phyloP scores from a whole-genome alignment of 257 asterid species.

The Avicennia marina region DNA sequence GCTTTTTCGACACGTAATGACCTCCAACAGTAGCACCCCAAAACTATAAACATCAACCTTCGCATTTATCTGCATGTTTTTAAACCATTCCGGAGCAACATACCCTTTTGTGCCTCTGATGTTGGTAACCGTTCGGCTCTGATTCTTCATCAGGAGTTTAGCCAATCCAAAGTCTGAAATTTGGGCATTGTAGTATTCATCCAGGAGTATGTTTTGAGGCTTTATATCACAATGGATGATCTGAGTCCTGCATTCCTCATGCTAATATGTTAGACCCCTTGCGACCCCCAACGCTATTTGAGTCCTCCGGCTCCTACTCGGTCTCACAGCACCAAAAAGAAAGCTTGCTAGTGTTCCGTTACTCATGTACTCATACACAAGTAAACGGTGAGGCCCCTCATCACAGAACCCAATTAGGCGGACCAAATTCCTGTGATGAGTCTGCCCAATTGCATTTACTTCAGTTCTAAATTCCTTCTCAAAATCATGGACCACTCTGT shows the following conservation, averaged over 20 bases:
- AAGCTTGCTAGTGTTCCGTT: constrained; percentile 31
- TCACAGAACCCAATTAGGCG: constrained; percentile 36
- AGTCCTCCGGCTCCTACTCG: constrained; percentile 34
- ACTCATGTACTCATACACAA: constrained; percentile 27
- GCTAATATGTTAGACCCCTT: no score
- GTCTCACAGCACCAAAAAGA: constrained; percentile 24
- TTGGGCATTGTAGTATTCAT: constrained; percentile 31
- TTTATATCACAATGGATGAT: no score
- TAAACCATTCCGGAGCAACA: constrained; percentile 61
- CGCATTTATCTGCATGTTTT: constrained; percentile 33
- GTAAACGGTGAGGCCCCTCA: constrained; percentile 27
- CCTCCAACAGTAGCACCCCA: constrained; percentile 49
- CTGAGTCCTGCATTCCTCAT: no score
- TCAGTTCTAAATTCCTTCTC: constrained; percentile 47
- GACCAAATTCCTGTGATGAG: no score
- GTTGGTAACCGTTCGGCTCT: constrained; percentile 32
- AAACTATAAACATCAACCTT: constrained; percentile 62
- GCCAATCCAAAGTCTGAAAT: constrained; percentile 61
- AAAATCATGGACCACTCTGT: constrained; percentile 27
- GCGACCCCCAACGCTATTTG: constrained; percentile 35
- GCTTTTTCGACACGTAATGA: constrained; percentile 32
- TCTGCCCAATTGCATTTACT: constrained; percentile 36
- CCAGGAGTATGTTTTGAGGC: constrained; percentile 56
- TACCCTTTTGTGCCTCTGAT: constrained; percentile 58
- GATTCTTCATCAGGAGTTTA: constrained; percentile 38